Conservation (phyloP, 345 rosid genomes). For the Hirschfeldia incana region DNA sequence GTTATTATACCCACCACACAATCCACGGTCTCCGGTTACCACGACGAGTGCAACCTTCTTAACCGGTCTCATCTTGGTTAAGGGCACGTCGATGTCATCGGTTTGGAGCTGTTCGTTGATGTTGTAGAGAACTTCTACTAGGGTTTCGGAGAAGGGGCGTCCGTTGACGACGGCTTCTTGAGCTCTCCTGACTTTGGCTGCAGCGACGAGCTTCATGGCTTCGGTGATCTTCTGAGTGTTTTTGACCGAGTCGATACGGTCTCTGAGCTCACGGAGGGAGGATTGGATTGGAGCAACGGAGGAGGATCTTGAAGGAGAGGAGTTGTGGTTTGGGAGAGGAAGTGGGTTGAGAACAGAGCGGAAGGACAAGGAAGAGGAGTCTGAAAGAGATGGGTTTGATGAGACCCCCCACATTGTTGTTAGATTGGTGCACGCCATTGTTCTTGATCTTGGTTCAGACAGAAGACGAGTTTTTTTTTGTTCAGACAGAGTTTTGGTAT, state of each 20-base stretch:
- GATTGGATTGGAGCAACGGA: constrained; percentile 61
- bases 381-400: constrained; percentile 73
- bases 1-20: constrained; percentile 86
- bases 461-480: background rate
- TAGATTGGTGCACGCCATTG: constrained; percentile 79
- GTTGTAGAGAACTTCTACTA: constrained; percentile 91
- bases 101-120: constrained; percentile 91
- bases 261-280: constrained; percentile 77
- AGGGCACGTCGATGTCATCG: constrained; percentile 80
- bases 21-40: constrained; percentile 87
- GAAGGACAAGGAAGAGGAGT: constrained; percentile 71
- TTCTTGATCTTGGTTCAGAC: background rate
- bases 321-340: constrained; percentile 49
- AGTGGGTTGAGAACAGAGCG: constrained; percentile 63
- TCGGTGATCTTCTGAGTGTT: constrained; percentile 98
- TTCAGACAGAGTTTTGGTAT: constrained; percentile 41
- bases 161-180: constrained; percentile 95
- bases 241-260: constrained; percentile 76
- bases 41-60: constrained; percentile 94
- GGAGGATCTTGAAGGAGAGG: constrained; percentile 53
- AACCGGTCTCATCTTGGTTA: constrained; percentile 84
- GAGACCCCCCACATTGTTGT: constrained; percentile 89
- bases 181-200: constrained; percentile 96
- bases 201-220: constrained; percentile 97
- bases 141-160: constrained; percentile 86